Evolutionary conservation across 2,329 filamentous ascomycete genomes (phyloP), one percentile per base, ranked within the genome.

Genomic region (Sclerotinia trifoliorum): DNA sequence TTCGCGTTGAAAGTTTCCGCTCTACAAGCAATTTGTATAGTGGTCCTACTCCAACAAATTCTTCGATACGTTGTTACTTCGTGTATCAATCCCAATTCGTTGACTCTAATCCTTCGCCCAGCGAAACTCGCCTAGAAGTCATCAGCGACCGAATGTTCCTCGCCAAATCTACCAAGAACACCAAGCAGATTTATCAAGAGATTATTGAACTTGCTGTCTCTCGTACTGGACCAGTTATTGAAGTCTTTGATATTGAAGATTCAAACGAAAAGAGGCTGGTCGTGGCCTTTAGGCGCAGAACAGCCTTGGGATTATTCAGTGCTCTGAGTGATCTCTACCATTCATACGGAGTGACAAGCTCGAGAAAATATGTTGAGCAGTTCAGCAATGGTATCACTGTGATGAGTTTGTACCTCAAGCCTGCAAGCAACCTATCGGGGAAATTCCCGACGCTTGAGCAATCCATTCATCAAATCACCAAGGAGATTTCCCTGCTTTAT

Each of bases 341-440:
- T 82, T 98, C 97, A 86, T 99, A 99, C 78, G 94, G 95, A 55
- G 86, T 98, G 70, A 99, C 95, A 2, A 96, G 92, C 77, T 95
- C 95, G 39, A 87, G 95, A 75, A 99, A 99, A 83, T 99, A 99
- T 77, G 91, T 99, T 60, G 92, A 99, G 81, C 95, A 98, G 81
- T 99, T 99, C 84, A 95, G 94, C 77, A 99, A 99, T 80, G 95
- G 95, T 71, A 96, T 97, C 78, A 96, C 93, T 19, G 91, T 98
- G 80, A 96, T 98, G 85, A 97, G 93, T 74, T 87, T 97, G 71
- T 99, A 99, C 80, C 85, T 99, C 70, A 90, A 90, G 73, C 93
- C 92, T 29, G 85, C 90, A 24, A 78, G 83, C 60, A 85, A 85
- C 72, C 80, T 85, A 54, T 83, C 85, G 68, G 81, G 82, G 39